Evolutionary conservation across 768 basidiomycete genomes (phyloP), one percentile per base, ranked within the genome.

Genomic region (Leccinum broughii): DNA sequence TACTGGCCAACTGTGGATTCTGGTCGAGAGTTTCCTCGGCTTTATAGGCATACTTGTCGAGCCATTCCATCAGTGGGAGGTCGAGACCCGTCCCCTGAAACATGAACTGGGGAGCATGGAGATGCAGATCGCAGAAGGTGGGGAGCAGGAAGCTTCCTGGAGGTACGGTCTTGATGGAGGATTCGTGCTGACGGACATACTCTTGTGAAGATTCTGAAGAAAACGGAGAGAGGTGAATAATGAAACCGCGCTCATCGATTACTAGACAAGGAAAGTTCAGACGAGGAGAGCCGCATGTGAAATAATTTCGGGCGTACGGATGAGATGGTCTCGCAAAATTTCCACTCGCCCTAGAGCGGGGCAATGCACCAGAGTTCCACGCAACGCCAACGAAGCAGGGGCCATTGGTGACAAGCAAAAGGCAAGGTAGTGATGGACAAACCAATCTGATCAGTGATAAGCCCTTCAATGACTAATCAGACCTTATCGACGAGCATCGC

Each of bases 31-130:
- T 68, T 61, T 90, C 86, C 69, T 95, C 94, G 0, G 93, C 89
- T 65, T 86, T 85, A 70, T 89, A 93, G 0, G 92, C 89, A 63
- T 95, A 95, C 32, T 81, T 80, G 41, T 92, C 80, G 8, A 95
- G 81, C 93, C 93, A 93, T 64, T 92, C 74, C 86, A 93, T 87
- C 39, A 94, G 75, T 4, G 92, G 90, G 2, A 93, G 80, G 70
- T 95, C 90, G 4, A 95, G 80, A 0, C 93, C 93, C 1, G 85
- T 92, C 3, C 94, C 94, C 58, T 92, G 88, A 61, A 93, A 95
- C 35, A 94, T 78, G 70, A 90, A 94, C 69, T 95, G 94, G 1
- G 93, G 91, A 0, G 93, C 92, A 70, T 95, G 93, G 0, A 94
- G 80, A 68, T 95, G 93, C 5, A 92, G 78, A 71, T 95, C 93